These are phyloP conservation scores for Macrocybe sp. DNA, from an alignment of 1,284 basidiomycete species.

Conservation along the genomic window DNA sequence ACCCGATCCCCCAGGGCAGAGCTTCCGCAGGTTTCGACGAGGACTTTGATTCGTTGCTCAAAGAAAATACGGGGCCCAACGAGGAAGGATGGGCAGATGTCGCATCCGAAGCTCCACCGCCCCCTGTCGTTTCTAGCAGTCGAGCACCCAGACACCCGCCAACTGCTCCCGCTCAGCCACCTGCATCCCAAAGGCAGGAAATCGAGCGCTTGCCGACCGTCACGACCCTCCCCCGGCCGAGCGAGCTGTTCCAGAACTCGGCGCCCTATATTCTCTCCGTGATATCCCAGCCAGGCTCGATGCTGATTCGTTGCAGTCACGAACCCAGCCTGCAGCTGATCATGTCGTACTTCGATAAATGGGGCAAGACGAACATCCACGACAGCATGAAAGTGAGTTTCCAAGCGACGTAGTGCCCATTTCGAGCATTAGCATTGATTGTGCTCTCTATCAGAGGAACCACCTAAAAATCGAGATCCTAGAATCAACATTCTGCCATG, in stretches of 20 bases:
- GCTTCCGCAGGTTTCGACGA: constrained; percentile 27
- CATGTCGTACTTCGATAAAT: constrained; percentile 29
- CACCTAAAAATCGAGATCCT: constrained; percentile 25
- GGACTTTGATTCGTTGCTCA: constrained; percentile 28
- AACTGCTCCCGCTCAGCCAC: constrained; percentile 1
- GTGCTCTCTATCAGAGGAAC: constrained; percentile 18
- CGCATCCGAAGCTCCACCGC: constrained; percentile 10
- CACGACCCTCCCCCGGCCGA: constrained; percentile 24
- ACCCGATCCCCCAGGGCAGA: constrained; percentile 18
- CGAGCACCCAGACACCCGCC: background rate
- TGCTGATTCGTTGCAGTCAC: constrained; percentile 27
- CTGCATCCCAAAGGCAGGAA: background rate
- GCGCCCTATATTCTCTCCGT: constrained; percentile 26
- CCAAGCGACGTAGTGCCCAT: too few relatives aligned
- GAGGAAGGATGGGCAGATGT: constrained; percentile 30
- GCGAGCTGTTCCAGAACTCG: constrained; percentile 24
- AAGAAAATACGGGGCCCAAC: constrained; percentile 6
- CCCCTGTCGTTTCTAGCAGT: background rate
- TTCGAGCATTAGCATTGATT: background rate
- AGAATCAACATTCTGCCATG: constrained; percentile 28
- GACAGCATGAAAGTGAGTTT: constrained; percentile 23
- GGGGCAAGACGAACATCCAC: constrained; percentile 24
- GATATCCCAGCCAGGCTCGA: constrained; percentile 1
- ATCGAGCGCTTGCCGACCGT: constrained; percentile 21
- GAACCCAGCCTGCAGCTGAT: constrained; percentile 26